These are phyloP conservation scores for Fusarium sp. DNA, from an alignment of 2,329 filamentous ascomycete genomes.

Conservation along the genomic window DNA sequence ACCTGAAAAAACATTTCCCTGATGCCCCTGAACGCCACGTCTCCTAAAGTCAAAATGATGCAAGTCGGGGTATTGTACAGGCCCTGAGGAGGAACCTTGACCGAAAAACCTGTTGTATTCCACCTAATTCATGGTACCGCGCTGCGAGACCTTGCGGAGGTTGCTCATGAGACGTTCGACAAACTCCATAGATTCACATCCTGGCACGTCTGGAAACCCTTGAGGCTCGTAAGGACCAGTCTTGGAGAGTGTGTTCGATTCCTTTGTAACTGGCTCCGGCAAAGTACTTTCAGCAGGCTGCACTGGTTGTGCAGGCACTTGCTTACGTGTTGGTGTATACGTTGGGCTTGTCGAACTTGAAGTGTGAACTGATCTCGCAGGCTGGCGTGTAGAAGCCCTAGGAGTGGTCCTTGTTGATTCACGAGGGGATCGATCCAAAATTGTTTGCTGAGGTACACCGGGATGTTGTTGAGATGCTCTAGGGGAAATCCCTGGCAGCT, in stretches of 20 bases:
- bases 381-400: not conserved
- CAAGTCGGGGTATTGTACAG: constrained; percentile 20
- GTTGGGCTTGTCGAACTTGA: not conserved
- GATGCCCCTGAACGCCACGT: constrained; percentile 26
- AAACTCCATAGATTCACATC: constrained; percentile 59
- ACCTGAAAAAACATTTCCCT: not conserved
- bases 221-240: constrained; percentile 33
- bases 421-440: constrained; percentile 1
- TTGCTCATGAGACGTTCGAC: constrained; percentile 66
- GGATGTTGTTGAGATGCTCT: not conserved
- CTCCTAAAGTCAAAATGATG: constrained; percentile 14
- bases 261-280: not conserved
- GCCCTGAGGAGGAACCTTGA: not conserved
- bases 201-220: constrained; percentile 57
- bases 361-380: not conserved
- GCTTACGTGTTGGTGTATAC: not conserved
- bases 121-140: constrained; percentile 13
- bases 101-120: not conserved
- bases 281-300: not conserved
- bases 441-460: not conserved
- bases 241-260: not conserved
- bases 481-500: constrained; percentile 27
- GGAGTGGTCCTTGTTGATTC: not conserved
- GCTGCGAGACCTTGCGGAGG: constrained; percentile 56
- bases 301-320: not conserved